Conservation (phyloP, 345 rosid species). For the Populus nigra region DNA sequence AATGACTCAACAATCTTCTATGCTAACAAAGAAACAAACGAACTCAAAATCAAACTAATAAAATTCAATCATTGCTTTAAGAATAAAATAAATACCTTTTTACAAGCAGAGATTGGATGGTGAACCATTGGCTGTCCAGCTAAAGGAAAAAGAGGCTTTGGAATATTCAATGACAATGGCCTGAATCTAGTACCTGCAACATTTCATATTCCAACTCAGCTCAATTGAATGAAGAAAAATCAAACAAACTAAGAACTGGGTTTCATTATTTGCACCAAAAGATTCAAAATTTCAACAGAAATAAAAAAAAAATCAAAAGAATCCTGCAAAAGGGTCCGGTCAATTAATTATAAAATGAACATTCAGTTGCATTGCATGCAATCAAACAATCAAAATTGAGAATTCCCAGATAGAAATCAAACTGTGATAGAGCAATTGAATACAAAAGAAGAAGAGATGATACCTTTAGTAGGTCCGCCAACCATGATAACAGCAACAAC, state of each 20-base stretch:
- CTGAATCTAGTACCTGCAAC: conserved; percentile 78
- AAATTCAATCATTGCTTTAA: background rate
- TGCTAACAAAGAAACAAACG: background rate
- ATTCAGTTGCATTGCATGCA: background rate
- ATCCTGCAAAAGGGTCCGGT: background rate
- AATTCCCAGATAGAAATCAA: conserved; percentile 4
- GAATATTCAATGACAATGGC: conserved; percentile 82
- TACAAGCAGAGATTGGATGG: conserved; percentile 97
- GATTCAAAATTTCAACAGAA: background rate
- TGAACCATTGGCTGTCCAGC: conserved; percentile 98
- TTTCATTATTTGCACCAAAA: background rate
- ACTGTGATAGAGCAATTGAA: background rate
- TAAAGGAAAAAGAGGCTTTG: conserved; percentile 87
- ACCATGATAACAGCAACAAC: conserved; percentile 98
- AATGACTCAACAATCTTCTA: background rate
- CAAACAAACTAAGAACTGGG: background rate
- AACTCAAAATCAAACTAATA: background rate
- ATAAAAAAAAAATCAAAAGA: background rate
- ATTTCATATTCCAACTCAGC: background rate
- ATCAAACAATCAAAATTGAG: background rate
- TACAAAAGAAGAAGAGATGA: background rate
- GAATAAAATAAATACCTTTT: conserved; percentile 51
- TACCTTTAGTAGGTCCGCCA: conserved; percentile 99
- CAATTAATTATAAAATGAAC: background rate
- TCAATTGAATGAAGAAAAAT: conserved; percentile 2